A percentile compares a stretch with the other conserved stretches of the same genome.
These are phyloP conservation scores for Acer campestre DNA, from an alignment of 345 rosid genomes.

Conservation along the genomic window DNA sequence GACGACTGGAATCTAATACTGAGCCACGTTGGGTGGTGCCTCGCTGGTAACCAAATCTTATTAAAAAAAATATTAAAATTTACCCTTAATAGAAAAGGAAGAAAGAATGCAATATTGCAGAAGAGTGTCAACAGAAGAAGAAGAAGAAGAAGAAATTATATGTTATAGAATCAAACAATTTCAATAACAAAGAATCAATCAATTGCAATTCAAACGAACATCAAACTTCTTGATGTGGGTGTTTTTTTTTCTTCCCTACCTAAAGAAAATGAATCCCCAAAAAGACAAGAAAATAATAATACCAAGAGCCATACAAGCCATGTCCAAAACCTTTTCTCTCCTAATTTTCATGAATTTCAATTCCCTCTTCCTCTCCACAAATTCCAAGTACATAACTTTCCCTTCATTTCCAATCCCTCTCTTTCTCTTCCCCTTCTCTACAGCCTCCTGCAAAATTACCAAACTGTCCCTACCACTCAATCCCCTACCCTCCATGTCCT, in stretches of 20 bases:
- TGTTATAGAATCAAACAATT: too few relatives aligned
- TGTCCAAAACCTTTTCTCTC: slow-evolving; percentile 41
- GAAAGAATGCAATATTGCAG: too few relatives aligned
- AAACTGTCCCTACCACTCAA: slow-evolving; percentile 72
- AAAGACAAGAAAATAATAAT: slow-evolving; percentile 46
- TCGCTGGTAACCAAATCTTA: too few relatives aligned
- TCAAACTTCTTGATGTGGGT: too few relatives aligned
- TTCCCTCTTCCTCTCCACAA: slow-evolving; percentile 44
- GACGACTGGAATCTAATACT: too few relatives aligned
- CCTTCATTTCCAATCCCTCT: slow-evolving; percentile 22
- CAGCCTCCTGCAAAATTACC: slow-evolving; percentile 51
- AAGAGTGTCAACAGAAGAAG: too few relatives aligned
- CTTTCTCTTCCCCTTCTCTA: slow-evolving; percentile 45
- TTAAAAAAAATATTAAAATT: too few relatives aligned
- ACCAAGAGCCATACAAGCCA: slow-evolving; percentile 42
- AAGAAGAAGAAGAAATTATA: too few relatives aligned
- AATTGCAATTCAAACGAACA: too few relatives aligned
- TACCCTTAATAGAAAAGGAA: too few relatives aligned
- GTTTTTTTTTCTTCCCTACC: slow-evolving; percentile 22
- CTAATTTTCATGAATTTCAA: slow-evolving; percentile 34
- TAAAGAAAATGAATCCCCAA: slow-evolving; percentile 54
- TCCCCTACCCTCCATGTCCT: slow-evolving; percentile 77
- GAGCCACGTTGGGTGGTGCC: too few relatives aligned
- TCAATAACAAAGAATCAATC: too few relatives aligned
- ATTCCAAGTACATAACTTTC: slow-evolving; percentile 45